Conservation (phyloP, 148 eudicot species). For the Amaranthus palmeri region DNA sequence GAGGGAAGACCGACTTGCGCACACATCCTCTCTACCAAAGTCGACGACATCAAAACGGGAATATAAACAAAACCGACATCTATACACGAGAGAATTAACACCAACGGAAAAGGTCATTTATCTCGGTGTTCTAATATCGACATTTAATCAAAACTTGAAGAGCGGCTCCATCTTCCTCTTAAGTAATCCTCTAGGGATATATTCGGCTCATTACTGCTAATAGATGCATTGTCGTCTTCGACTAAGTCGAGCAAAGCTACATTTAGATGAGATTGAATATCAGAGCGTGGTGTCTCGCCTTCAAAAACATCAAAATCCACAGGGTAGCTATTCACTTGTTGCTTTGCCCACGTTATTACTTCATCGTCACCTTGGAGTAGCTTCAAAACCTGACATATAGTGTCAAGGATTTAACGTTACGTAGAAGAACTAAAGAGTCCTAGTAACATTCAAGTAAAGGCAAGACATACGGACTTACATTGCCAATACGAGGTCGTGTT, state of each 20-base stretch:
- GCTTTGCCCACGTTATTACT: slow-evolving; percentile 60
- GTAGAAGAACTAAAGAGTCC: too few relatives aligned
- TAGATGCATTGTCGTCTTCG: slow-evolving; percentile 44
- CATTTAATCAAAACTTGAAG: slow-evolving; percentile 53
- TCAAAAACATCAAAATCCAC: slow-evolving; percentile 33
- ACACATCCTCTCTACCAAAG: slow-evolving; percentile 33
- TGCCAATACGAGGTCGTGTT: slow-evolving; percentile 67
- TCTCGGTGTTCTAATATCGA: neutral
- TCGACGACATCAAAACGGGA: slow-evolving; percentile 11
- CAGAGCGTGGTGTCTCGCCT: slow-evolving; percentile 38
- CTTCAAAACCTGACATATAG: slow-evolving; percentile 53
- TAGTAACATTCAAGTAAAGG: too few relatives aligned
- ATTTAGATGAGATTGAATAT: slow-evolving; percentile 52
- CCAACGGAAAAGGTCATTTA: neutral
- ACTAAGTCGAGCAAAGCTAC: slow-evolving; percentile 46
- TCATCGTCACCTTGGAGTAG: slow-evolving; percentile 76
- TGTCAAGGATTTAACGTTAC: too few relatives aligned
- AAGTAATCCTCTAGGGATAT: slow-evolving; percentile 60
- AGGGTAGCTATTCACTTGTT: slow-evolving; percentile 39
- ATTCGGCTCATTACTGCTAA: slow-evolving; percentile 48
- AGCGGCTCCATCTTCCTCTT: slow-evolving; percentile 66
- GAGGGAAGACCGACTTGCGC: slow-evolving; percentile 27
- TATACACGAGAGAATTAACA: slow-evolving; percentile 24
- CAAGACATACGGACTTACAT: slow-evolving; percentile 43
- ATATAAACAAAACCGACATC: neutral